Conservation (phyloP, 73 alveolate species). For the Uronychia setigera region DNA sequence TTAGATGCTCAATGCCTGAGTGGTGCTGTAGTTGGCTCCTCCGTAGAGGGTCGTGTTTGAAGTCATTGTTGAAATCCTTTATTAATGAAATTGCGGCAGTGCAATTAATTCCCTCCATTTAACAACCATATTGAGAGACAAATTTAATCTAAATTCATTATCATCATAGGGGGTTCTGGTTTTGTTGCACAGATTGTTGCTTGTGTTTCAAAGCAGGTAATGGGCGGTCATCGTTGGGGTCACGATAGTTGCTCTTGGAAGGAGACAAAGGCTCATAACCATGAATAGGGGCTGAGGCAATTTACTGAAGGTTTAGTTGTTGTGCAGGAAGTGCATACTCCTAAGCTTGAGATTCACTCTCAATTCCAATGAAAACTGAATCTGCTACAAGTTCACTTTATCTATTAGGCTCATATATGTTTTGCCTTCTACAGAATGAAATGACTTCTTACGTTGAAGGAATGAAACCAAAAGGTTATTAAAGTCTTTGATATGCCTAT, state of each 20-base stretch:
- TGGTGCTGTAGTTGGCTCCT: background rate
- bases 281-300: background rate
- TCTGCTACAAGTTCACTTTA: background rate
- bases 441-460: background rate
- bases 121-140: background rate
- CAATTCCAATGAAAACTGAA: background rate
- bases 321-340: background rate
- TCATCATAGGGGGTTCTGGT: too few species aligned
- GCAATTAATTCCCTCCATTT: background rate
- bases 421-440: background rate
- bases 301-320: background rate
- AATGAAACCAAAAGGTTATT: background rate
- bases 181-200: too few species aligned
- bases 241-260: background rate
- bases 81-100: background rate
- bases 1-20: background rate
- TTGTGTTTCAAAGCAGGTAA: too few species aligned
- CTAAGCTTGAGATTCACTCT: background rate
- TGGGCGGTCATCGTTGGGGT: background rate
- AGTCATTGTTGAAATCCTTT: background rate
- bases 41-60: background rate
- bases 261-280: background rate
- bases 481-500: background rate
- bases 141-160: too few species aligned
- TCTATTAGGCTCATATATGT: background rate